Evolutionary conservation across 2,329 filamentous ascomycete genomes (phyloP).

Genomic region (Colletotrichum shisoi): DNA sequence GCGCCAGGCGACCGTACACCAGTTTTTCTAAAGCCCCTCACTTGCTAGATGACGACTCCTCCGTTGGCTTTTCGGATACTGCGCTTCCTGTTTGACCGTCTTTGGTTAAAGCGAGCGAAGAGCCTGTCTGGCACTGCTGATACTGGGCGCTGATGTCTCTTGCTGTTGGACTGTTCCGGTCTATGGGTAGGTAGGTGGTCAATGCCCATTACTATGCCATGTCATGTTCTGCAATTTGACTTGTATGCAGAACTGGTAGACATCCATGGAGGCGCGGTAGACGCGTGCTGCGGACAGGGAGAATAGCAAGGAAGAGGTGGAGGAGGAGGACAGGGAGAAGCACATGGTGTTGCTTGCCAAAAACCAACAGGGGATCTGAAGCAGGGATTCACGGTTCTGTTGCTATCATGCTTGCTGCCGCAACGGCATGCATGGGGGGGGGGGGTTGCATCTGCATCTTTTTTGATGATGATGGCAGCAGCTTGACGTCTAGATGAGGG

Average conservation of each 20-base stretch:
- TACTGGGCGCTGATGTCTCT: not conserved
- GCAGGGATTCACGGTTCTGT: not conserved
- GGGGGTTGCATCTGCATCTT: not conserved
- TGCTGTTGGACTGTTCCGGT: not conserved
- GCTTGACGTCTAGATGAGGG: not conserved
- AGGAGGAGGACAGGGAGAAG: not conserved
- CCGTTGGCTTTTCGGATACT: conserved; percentile 8
- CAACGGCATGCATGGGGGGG: not conserved
- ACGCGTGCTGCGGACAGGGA: not conserved
- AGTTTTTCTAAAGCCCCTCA: conserved; percentile 22
- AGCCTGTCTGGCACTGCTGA: conserved; percentile 1
- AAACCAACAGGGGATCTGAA: conserved; percentile 16
- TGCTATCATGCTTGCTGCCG: conserved; percentile 25
- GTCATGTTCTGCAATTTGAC: not conserved
- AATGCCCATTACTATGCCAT: conserved; percentile 9
- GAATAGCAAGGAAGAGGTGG: not conserved
- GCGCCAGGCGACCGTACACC: conserved; percentile 28
- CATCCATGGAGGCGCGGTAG: not conserved
- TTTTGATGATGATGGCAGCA: not conserved
- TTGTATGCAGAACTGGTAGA: conserved; percentile 2
- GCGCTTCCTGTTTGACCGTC: conserved; percentile 30
- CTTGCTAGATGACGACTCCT: not conserved
- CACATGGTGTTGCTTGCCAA: conserved; percentile 25
- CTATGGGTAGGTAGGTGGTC: conserved; percentile 2
- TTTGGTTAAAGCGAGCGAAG: conserved; percentile 37